Conservation (phyloP, 257 asterid genomes). For the Forsythia viridissima region DNA sequence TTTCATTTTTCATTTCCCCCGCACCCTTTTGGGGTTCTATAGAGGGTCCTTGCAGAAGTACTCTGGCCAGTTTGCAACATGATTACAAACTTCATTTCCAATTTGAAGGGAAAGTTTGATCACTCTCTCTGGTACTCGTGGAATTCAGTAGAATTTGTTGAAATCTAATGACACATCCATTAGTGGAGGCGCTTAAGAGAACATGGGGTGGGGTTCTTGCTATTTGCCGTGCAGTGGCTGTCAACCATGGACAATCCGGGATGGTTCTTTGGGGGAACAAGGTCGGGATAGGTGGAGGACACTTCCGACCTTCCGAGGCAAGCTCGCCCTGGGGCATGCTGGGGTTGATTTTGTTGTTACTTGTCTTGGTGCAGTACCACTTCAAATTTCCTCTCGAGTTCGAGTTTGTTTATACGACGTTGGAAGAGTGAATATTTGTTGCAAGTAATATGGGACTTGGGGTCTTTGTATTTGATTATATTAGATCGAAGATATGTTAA, state of each 20-base stretch:
- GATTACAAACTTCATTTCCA: slow-evolving; percentile 82
- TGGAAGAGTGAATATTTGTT: not conserved
- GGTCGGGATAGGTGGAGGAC: not conserved
- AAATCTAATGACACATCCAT: not conserved
- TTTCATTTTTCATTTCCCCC: not conserved
- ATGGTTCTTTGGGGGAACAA: not conserved
- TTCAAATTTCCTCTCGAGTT: not conserved
- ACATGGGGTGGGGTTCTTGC: not conserved
- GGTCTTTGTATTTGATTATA: too few species aligned
- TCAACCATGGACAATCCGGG: not conserved
- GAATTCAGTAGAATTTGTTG: not conserved
- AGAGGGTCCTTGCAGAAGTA: slow-evolving; percentile 98
- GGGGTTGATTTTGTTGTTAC: not conserved
- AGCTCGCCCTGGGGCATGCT: not conserved
- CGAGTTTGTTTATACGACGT: too few species aligned
- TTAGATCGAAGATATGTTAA: not conserved
- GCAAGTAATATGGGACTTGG: not conserved
- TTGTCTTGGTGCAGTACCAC: not conserved
- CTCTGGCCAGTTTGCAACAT: slow-evolving; percentile 61
- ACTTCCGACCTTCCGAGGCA: not conserved
- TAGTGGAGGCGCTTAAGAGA: not conserved
- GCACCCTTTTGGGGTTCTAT: slow-evolving; percentile 16
- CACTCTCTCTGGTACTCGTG: slow-evolving; percentile 4
- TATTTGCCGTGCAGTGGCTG: not conserved
- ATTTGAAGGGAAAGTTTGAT: slow-evolving; percentile 84